phyloP scores from a whole-genome alignment of 306 rosid species.

The Acacia melanoxylon region DNA sequence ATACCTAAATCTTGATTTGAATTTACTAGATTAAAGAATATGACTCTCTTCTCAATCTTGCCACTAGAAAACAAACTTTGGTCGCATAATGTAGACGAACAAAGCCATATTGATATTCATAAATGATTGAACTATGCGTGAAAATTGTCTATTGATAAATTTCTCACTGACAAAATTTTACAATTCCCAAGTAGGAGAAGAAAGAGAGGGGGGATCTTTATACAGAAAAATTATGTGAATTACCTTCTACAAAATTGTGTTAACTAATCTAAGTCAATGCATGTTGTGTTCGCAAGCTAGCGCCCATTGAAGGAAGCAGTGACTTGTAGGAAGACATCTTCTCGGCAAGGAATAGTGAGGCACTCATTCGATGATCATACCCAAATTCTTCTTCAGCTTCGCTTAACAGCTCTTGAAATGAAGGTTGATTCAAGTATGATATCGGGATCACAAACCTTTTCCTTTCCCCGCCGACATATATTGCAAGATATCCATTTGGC shows the following conservation, averaged over 20 bases:
- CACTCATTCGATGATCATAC: not conserved
- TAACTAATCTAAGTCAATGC: not conserved
- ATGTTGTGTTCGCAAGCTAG: not conserved
- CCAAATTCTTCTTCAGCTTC: not conserved
- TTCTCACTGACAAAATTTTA: too few species aligned
- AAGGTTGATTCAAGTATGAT: slow-evolving; percentile 24
- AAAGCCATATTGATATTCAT: not conserved
- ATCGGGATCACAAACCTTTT: slow-evolving; percentile 17
- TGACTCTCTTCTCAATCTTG: too few species aligned
- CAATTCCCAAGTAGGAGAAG: too few species aligned
- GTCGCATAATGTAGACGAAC: not conserved
- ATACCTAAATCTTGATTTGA: too few species aligned
- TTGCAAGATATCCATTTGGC: slow-evolving; percentile 23
- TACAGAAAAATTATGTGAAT: not conserved
- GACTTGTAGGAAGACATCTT: not conserved
- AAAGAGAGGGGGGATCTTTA: too few species aligned
- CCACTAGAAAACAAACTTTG: not conserved
- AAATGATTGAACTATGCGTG: not conserved
- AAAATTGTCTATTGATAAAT: not conserved
- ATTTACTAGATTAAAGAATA: too few species aligned
- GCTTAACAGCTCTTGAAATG: not conserved
- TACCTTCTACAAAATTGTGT: too few species aligned
- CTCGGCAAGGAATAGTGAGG: not conserved
- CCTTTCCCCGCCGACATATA: slow-evolving; percentile 30
- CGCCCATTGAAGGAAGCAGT: not conserved